Conservation (phyloP, 2,329 filamentous ascomycete genomes). For the Clonostachys byssicola region DNA sequence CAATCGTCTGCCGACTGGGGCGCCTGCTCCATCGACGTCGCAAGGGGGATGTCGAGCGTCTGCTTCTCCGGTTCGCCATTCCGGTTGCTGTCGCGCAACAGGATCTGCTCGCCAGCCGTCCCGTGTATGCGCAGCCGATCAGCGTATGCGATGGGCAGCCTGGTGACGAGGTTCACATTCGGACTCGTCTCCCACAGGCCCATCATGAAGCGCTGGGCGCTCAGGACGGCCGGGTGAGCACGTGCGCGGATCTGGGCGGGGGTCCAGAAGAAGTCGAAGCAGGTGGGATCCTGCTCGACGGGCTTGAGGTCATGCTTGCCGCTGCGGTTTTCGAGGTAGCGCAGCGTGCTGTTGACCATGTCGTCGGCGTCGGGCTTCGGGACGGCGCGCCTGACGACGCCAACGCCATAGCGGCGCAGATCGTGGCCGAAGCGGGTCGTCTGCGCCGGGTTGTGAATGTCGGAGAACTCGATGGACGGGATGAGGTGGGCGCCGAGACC, state of each 20-base stretch:
- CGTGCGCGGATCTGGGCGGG: slow-evolving; percentile 66
- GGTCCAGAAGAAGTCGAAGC: slow-evolving; percentile 73
- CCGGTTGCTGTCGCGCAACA: slow-evolving; percentile 16
- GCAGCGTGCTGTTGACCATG: slow-evolving; percentile 54
- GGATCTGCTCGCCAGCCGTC: slow-evolving; percentile 22
- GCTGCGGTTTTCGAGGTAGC: slow-evolving; percentile 35
- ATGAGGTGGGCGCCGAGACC: slow-evolving; percentile 46
- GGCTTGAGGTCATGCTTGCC: slow-evolving; percentile 16
- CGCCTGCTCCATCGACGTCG: slow-evolving; percentile 1
- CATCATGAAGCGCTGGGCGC: slow-evolving; percentile 63
- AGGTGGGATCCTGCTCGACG: slow-evolving; percentile 50
- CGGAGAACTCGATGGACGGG: slow-evolving; percentile 48
- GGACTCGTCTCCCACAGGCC: slow-evolving; percentile 56
- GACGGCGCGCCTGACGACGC: slow-evolving; percentile 62
- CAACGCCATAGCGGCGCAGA: slow-evolving; percentile 59
- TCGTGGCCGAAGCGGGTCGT: slow-evolving; percentile 51
- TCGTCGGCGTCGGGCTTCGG: slow-evolving; percentile 49
- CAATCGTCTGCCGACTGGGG: slow-evolving; percentile 27
- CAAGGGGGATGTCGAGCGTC: not conserved
- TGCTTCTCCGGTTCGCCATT: slow-evolving; percentile 1
- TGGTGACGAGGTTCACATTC: slow-evolving; percentile 53
- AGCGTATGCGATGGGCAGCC: slow-evolving; percentile 62
- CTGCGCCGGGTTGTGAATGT: slow-evolving; percentile 40
- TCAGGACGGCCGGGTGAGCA: slow-evolving; percentile 59
- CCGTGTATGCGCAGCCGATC: slow-evolving; percentile 66